Evolutionary conservation across 176 grass and related monocot species (phyloP).

Genomic region (Zea mays): DNA sequence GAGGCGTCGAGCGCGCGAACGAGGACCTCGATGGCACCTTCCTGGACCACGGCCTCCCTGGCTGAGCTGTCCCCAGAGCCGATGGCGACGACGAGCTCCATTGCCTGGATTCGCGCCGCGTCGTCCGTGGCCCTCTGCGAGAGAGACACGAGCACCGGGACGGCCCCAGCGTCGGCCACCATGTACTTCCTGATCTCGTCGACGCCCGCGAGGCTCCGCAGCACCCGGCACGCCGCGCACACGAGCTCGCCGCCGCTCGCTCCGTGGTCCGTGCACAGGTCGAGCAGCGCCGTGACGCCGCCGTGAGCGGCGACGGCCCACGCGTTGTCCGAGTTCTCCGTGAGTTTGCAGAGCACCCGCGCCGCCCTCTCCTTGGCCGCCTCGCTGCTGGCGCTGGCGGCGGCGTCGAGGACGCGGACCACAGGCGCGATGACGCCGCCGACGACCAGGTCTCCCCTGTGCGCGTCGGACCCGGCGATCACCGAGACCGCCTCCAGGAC

Average conservation of each 20-base stretch:
- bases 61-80: constrained; percentile 38
- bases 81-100: constrained; percentile 63
- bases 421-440: constrained; percentile 56
- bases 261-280: constrained; percentile 45
- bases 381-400: background rate
- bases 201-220: constrained; percentile 67
- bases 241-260: constrained; percentile 44
- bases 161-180: constrained; percentile 56
- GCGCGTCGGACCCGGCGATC: constrained; percentile 57
- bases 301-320: constrained; percentile 91
- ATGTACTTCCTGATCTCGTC: constrained; percentile 87
- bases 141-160: constrained; percentile 57
- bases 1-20: constrained; percentile 52
- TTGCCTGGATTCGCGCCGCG: constrained; percentile 53
- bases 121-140: constrained; percentile 47
- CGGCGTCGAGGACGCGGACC: constrained; percentile 54
- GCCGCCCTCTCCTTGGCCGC: constrained; percentile 57
- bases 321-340: constrained; percentile 83
- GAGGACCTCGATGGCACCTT: constrained; percentile 53
- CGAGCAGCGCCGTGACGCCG: constrained; percentile 67
- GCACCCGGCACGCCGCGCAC: constrained; percentile 57
- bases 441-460: constrained; percentile 53
- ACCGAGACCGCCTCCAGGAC: constrained; percentile 52
- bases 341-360: constrained; percentile 65
- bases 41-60: constrained; percentile 28